Evolutionary conservation across 352 stramenopile species (phyloP).

Genomic region (Lagenidium giganteum): DNA sequence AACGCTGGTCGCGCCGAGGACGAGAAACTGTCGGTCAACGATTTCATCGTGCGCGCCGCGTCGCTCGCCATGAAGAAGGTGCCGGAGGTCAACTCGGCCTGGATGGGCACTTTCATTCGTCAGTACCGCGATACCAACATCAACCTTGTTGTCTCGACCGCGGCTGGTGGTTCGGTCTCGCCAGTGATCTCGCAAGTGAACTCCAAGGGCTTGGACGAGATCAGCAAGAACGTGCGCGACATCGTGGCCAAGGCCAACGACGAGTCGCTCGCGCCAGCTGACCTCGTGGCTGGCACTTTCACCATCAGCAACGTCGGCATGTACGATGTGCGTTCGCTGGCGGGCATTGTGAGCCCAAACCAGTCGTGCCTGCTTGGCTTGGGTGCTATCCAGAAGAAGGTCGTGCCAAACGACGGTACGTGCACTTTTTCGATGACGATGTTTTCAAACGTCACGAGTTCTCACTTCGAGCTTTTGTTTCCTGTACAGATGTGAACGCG

Average conservation of each 20-base stretch:
- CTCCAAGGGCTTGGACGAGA: conserved; percentile 84
- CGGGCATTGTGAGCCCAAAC: conserved; percentile 91
- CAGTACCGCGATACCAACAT: conserved; percentile 95
- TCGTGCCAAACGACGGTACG: conserved; percentile 86
- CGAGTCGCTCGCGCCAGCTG: conserved; percentile 27
- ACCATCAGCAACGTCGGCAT: conserved; percentile 96
- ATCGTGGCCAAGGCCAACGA: conserved; percentile 47
- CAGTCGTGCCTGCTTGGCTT: conserved; percentile 93
- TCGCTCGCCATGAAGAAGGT: conserved; percentile 96
- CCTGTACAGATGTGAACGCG: conserved; percentile 45
- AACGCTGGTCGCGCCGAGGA: conserved; percentile 90
- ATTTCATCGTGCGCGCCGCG: conserved; percentile 96
- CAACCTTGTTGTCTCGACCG: conserved; percentile 84
- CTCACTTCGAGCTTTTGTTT: conserved; percentile 15
- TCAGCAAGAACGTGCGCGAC: conserved; percentile 83
- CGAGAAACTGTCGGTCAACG: conserved; percentile 96
- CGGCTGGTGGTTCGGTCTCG: conserved; percentile 89
- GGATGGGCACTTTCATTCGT: conserved; percentile 89
- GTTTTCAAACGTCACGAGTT: background rate
- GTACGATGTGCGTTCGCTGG: conserved; percentile 94
- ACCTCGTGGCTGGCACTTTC: conserved; percentile 90
- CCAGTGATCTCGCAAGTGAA: conserved; percentile 94
- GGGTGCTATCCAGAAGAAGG: conserved; percentile 93
- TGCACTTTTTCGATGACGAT: background rate
- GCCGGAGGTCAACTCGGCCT: conserved; percentile 88